Percentiles rank a stretch among this genome's conserved stretches.
Evolutionary conservation across 768 basidiomycete genomes (phyloP).

Genomic region (Lactarius deliciosus): DNA sequence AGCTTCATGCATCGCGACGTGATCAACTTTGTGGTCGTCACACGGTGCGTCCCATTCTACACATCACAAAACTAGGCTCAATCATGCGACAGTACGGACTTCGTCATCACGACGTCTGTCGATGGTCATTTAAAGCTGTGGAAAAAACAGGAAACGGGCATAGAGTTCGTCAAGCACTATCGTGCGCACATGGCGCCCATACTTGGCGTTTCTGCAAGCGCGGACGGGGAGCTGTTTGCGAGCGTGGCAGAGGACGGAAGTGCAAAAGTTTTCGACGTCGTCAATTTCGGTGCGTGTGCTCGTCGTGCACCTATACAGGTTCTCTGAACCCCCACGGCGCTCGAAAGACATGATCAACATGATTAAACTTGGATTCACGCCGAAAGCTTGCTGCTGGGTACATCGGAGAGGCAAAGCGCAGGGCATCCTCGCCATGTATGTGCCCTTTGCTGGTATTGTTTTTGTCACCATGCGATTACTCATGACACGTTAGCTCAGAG

Average conservation of each 20-base stretch:
- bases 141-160: conserved; percentile 96
- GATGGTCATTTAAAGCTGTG: conserved; percentile 98
- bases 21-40: conserved; percentile 85
- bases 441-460: conserved; percentile 13
- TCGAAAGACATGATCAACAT: conserved; percentile 96
- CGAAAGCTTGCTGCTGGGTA: conserved; percentile 93
- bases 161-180: conserved; percentile 99
- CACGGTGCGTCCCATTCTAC: conserved; percentile 59
- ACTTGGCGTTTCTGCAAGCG: conserved; percentile 77
- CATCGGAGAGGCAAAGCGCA: conserved; percentile 87
- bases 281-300: conserved; percentile 82
- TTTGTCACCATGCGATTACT: conserved; percentile 9
- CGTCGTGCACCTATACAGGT: not conserved
- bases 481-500: conserved; percentile 64
- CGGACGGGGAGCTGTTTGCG: conserved; percentile 90
- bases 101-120: conserved; percentile 89
- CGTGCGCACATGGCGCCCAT: conserved; percentile 86
- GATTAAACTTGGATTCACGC: conserved; percentile 82
- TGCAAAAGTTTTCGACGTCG: conserved; percentile 94
- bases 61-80: not conserved
- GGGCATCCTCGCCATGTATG: conserved; percentile 84
- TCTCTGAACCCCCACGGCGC: not conserved
- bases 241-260: conserved; percentile 89
- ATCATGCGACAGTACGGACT: conserved; percentile 67
- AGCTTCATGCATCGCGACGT: conserved; percentile 98